Conservation (phyloP, 768 basidiomycete species). For the Melanogaster broomeanus region DNA sequence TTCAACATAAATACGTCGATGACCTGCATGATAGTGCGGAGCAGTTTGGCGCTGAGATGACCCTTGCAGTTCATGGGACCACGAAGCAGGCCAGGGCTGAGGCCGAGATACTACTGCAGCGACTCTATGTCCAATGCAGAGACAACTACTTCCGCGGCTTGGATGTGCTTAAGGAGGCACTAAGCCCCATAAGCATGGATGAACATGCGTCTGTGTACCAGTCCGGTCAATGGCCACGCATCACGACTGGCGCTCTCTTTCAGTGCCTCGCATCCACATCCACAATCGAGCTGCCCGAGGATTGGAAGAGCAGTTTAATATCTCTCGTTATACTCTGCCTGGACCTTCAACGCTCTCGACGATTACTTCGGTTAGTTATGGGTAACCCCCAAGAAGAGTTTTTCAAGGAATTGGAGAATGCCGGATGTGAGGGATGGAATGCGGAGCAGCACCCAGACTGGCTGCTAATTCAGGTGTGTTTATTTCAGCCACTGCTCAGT, state of each 20-base stretch:
- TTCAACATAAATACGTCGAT: constrained; percentile 15
- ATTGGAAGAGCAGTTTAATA: constrained; percentile 35
- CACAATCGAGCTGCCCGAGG: constrained; percentile 3
- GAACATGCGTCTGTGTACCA: constrained; percentile 19
- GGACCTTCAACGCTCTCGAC: constrained; percentile 38
- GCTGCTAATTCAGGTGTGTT: constrained; percentile 45
- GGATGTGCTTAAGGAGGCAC: not conserved
- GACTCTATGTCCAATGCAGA: constrained; percentile 10
- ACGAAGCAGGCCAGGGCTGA: not conserved
- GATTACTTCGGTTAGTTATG: constrained; percentile 30
- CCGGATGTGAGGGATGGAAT: constrained; percentile 21
- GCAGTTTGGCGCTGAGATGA: constrained; percentile 5
- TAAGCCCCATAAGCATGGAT: constrained; percentile 13
- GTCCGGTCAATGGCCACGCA: constrained; percentile 40
- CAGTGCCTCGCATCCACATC: constrained; percentile 29
- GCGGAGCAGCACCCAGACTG: constrained; percentile 36
- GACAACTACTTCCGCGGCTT: not conserved
- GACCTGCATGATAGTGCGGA: constrained; percentile 11
- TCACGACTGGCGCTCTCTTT: constrained; percentile 34
- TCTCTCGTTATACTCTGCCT: constrained; percentile 31
- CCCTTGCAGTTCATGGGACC: not conserved
- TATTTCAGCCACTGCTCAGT: not conserved
- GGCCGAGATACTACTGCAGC: constrained; percentile 5
- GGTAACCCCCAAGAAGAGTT: constrained; percentile 32
- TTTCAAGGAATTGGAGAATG: constrained; percentile 24